These are phyloP conservation scores for Schrenkiella parvula DNA, from an alignment of 345 rosid species.

Conservation along the genomic window DNA sequence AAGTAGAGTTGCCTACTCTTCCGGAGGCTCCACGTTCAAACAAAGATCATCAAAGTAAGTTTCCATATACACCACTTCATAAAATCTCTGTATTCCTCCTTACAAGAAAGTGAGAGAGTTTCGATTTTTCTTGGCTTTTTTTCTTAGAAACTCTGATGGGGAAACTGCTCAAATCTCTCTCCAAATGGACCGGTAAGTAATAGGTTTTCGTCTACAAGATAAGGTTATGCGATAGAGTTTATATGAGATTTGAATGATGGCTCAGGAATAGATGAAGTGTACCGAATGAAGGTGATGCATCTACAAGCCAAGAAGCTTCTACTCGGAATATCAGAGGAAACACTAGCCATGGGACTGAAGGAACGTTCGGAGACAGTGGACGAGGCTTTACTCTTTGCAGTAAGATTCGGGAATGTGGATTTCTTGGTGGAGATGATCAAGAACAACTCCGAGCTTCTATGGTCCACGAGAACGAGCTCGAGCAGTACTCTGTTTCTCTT, in stretches of 20 bases:
- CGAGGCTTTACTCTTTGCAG: conserved; percentile 31
- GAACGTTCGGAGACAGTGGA: conserved; percentile 27
- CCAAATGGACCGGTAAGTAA: conserved; percentile 24
- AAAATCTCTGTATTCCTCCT: not conserved
- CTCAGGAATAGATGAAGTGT: conserved; percentile 28
- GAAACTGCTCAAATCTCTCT: conserved; percentile 18
- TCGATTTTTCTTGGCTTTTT: not conserved
- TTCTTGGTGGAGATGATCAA: conserved; percentile 30
- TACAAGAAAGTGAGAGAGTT: not conserved
- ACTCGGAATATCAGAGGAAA: conserved; percentile 25
- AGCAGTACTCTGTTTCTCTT: conserved; percentile 32
- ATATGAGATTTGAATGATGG: not conserved
- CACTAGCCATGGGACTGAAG: conserved; percentile 8
- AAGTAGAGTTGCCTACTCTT: conserved; percentile 29
- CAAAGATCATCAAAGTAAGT: conserved; percentile 21
- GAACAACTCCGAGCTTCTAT: conserved; percentile 32
- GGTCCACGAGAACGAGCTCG: conserved; percentile 24
- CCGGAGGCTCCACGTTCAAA: conserved; percentile 21
- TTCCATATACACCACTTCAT: not conserved
- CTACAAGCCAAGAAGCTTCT: conserved; percentile 28
- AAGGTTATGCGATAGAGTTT: not conserved
- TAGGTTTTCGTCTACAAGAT: not conserved
- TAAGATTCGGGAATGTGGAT: conserved; percentile 28
- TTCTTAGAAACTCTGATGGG: conserved; percentile 10
- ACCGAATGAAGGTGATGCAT: conserved; percentile 26